A percentile compares a stretch with the other conserved stretches of the same genome.
Conservation (phyloP, 139 green algal genomes). For the Volvox africanus region DNA sequence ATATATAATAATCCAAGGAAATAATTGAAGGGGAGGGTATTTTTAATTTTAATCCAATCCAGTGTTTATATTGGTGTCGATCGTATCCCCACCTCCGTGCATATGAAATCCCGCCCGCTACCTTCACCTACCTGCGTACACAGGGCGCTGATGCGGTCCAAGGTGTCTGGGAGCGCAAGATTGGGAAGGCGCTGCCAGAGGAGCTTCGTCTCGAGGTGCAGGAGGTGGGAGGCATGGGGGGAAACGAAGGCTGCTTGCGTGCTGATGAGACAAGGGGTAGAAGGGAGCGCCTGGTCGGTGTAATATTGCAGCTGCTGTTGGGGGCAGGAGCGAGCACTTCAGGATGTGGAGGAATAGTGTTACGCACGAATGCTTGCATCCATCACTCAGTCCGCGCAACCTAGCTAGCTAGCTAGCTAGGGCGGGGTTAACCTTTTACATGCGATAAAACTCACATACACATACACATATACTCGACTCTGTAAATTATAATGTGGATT, state of each 20-base stretch:
- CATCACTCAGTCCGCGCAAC: neutral
- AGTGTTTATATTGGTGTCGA: too few species aligned
- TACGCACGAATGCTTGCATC: neutral
- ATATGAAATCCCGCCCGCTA: neutral
- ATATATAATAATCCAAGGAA: neutral
- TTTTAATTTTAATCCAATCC: too few species aligned
- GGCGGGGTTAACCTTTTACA: too few species aligned
- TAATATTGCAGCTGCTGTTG: neutral
- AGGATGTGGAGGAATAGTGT: neutral
- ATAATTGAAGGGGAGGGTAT: too few species aligned
- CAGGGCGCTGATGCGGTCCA: neutral
- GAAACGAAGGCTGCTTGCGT: neutral
- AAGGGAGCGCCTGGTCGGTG: too few species aligned
- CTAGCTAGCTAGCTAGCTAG: too few species aligned
- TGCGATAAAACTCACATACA: too few species aligned
- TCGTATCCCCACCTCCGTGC: too few species aligned
- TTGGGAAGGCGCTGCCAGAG: neutral
- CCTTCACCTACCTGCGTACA: neutral
- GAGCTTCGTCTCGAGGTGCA: neutral
- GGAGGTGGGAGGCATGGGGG: neutral
- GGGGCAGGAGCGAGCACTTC: too few species aligned
- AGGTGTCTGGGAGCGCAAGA: neutral
- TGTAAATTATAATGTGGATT: too few species aligned
- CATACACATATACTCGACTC: too few species aligned
- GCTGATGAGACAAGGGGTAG: neutral